Evolutionary conservation across 305 asterid genomes (phyloP), one percentile per base, ranked within the genome.

Genomic region (Plantago rigida): DNA sequence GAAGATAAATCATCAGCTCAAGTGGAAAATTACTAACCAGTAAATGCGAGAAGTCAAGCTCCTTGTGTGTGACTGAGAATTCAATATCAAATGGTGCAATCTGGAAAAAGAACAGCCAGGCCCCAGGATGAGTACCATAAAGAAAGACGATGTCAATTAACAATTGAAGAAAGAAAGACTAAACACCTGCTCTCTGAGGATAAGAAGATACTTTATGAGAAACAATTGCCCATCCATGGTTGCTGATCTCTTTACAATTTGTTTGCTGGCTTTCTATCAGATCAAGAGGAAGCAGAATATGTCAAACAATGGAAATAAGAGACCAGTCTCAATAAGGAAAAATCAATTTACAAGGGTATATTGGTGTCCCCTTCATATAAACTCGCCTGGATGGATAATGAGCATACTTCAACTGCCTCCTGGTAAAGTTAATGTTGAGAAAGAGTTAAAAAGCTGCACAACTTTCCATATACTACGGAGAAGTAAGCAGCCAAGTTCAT

Each of bases 21-120:
- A 60, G 61, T 3, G 56, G 62, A 62, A 69, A 60, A 56, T 66
- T 63, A 75, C 76, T 78, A 56, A 93, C 99, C 99, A 93, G 80
- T 77, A 93, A 75, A 85, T 93, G 96, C 41, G 99, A 89, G 89
- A 93, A 93, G 78, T 93, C 99, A 69, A 93, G 97, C 82, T 93
- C 99, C 83, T 89, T 93, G 78, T 93, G 90, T 11, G 97, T 93
- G 65, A 84, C 96, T 51, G 99, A 93, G 79, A 93, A 93, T 77
- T 89, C 99, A 9, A 93, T 89, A 62, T 93, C 97, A 67, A 93
- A 93, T 67, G 96, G 99, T 46, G 96, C 97, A 81, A 93, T 93
- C 99, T 93, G 95, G 70, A 84, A 72, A 56, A 61, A 42, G 53
- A 57, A 63, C 36, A 45, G 67, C 62, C 55, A 15, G 39, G 39